Conservation (phyloP, 345 rosid genomes). For the Pugionium cornutum region DNA sequence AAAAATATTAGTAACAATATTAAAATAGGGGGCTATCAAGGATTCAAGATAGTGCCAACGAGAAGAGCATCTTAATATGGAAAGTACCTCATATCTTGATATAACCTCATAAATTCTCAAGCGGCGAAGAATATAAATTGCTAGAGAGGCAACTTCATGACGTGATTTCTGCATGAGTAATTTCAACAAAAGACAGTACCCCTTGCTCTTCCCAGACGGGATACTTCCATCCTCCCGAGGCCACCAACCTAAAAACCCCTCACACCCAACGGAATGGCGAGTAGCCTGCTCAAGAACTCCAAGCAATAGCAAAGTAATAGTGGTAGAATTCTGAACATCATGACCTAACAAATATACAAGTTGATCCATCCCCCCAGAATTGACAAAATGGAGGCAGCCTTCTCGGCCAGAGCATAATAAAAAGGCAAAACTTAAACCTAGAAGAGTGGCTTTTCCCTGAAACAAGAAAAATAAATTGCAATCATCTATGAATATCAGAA, state of each 20-base stretch:
- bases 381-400: conserved; percentile 92
- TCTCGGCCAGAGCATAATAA: conserved; percentile 85
- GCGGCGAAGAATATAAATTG: conserved; percentile 77
- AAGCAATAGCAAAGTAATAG: conserved; percentile 58
- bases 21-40: conserved; percentile 15
- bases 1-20: conserved; percentile 32
- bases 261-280: conserved; percentile 86
- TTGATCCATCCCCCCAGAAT: conserved; percentile 76
- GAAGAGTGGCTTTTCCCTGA: conserved; percentile 69
- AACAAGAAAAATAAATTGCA: conserved; percentile 40
- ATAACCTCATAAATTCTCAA: conserved; percentile 85
- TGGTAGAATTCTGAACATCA: conserved; percentile 55
- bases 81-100: conserved; percentile 85
- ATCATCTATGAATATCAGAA: conserved; percentile 20
- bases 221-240: conserved; percentile 80
- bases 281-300: conserved; percentile 94
- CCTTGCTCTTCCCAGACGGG: conserved; percentile 74
- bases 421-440: conserved; percentile 71
- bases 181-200: conserved; percentile 73
- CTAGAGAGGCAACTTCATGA: conserved; percentile 84
- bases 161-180: conserved; percentile 76
- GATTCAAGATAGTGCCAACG: background rate
- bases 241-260: conserved; percentile 96
- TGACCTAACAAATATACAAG: conserved; percentile 55
- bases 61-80: conserved; percentile 11